These are phyloP conservation scores for Elsinoe fawcettii DNA, from an alignment of 2,329 filamentous ascomycete genomes.

Conservation along the genomic window DNA sequence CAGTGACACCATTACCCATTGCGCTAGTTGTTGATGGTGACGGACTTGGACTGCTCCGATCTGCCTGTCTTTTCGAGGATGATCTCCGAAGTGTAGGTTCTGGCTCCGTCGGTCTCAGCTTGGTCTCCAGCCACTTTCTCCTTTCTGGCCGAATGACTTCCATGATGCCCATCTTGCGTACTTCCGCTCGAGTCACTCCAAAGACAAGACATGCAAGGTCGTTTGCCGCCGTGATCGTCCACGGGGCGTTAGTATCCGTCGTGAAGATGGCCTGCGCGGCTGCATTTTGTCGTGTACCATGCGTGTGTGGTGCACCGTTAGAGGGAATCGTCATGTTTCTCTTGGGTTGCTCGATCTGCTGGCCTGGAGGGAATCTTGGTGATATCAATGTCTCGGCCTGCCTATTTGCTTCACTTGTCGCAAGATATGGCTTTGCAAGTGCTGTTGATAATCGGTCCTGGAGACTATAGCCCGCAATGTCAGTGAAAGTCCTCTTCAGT, in stretches of 20 bases:
- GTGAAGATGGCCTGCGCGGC: slow-evolving; percentile 95
- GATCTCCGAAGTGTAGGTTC: slow-evolving; percentile 1
- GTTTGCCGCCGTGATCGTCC: slow-evolving; percentile 94
- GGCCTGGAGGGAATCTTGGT: slow-evolving; percentile 19
- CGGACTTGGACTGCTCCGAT: slow-evolving; percentile 26
- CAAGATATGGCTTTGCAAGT: slow-evolving; percentile 70
- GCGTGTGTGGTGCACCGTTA: slow-evolving; percentile 58
- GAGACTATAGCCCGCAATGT: slow-evolving; percentile 64
- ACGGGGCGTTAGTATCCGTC: slow-evolving; percentile 81
- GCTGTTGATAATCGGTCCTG: slow-evolving; percentile 80
- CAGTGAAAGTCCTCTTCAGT: slow-evolving; percentile 82
- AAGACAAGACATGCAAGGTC: slow-evolving; percentile 96
- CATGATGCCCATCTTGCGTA: slow-evolving; percentile 87
- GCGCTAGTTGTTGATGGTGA: slow-evolving; percentile 32
- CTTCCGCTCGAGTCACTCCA: slow-evolving; percentile 93
- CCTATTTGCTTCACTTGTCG: slow-evolving; percentile 31
- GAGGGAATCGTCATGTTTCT: slow-evolving; percentile 27
- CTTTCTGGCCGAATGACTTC: slow-evolving; percentile 90
- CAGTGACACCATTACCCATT: slow-evolving; percentile 78
- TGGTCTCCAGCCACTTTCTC: slow-evolving; percentile 80
- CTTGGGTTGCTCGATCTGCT: slow-evolving; percentile 22
- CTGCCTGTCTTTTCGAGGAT: neutral
- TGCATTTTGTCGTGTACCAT: slow-evolving; percentile 82
- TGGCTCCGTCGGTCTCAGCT: slow-evolving; percentile 43
- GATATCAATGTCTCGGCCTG: slow-evolving; percentile 29